A percentile compares a stretch with the other conserved stretches of the same genome.
Conservation (phyloP, 2,329 filamentous ascomycete genomes). For the Sporothrix mexicana region DNA sequence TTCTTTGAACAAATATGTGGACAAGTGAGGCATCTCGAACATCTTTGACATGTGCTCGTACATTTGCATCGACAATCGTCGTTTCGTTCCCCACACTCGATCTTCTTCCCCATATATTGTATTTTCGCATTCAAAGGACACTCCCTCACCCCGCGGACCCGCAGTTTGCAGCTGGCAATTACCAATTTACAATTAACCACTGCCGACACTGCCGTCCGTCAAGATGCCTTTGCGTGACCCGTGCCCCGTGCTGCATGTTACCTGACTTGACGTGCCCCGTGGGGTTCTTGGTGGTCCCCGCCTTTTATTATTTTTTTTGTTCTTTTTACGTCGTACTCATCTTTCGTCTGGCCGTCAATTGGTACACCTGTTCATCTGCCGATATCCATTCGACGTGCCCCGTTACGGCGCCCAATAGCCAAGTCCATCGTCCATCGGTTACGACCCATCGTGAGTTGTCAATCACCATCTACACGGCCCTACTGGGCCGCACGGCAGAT, state of each 20-base stretch:
- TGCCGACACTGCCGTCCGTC: conserved; percentile 6
- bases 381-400: not conserved
- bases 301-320: not conserved
- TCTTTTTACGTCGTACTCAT: no score
- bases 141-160: not conserved
- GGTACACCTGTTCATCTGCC: not conserved
- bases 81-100: not conserved
- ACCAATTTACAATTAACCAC: not conserved
- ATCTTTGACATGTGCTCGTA: conserved; percentile 13
- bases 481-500: conserved; percentile 1
- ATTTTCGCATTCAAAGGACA: not conserved
- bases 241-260: not conserved
- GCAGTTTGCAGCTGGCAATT: not conserved
- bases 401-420: not conserved
- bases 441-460: not conserved
- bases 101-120: not conserved
- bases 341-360: not conserved
- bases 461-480: no score
- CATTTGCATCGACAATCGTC: not conserved
- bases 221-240: not conserved
- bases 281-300: not conserved
- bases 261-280: not conserved
- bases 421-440: not conserved
- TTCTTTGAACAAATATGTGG: no score
- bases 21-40: no score